These are phyloP conservation scores for Phytophthora citricola DNA, from an alignment of 352 stramenopile genomes.

Conservation along the genomic window DNA sequence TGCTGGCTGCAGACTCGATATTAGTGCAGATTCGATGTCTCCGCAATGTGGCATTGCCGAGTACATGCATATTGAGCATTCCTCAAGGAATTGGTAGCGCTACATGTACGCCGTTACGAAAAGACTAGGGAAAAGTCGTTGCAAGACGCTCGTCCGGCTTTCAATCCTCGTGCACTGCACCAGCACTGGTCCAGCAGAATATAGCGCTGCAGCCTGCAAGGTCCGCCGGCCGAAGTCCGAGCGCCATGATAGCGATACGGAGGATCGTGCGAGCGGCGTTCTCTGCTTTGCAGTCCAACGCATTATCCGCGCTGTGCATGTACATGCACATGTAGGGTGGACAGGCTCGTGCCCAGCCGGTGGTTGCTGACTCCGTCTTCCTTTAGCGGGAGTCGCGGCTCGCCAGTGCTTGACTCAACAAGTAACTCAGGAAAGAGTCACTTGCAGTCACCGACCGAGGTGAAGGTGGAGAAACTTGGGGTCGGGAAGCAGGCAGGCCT, in stretches of 20 bases:
- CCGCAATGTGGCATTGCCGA: slow-evolving; percentile 9
- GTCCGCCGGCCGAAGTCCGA: slow-evolving; percentile 2
- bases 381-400: background rate
- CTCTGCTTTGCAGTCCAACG: background rate
- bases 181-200: background rate
- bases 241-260: slow-evolving; percentile 29
- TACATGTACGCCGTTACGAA: background rate
- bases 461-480: slow-evolving; percentile 11
- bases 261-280: slow-evolving; percentile 13
- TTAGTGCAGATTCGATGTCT: slow-evolving; percentile 8
- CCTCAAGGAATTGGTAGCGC: slow-evolving; percentile 1
- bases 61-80: background rate
- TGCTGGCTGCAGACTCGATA: no score
- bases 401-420: slow-evolving; percentile 11
- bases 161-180: slow-evolving; percentile 15
- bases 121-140: background rate
- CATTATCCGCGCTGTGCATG: background rate
- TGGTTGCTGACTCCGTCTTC: slow-evolving; percentile 7
- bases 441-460: slow-evolving; percentile 1
- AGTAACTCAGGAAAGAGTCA: slow-evolving; percentile 26
- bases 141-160: slow-evolving; percentile 8
- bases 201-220: background rate
- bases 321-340: slow-evolving; percentile 6
- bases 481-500: background rate
- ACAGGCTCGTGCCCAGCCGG: slow-evolving; percentile 18